Base-by-base conservation (phyloP, 805 yeast genomes). In the Wickerhamiella spandovensis region DNA sequence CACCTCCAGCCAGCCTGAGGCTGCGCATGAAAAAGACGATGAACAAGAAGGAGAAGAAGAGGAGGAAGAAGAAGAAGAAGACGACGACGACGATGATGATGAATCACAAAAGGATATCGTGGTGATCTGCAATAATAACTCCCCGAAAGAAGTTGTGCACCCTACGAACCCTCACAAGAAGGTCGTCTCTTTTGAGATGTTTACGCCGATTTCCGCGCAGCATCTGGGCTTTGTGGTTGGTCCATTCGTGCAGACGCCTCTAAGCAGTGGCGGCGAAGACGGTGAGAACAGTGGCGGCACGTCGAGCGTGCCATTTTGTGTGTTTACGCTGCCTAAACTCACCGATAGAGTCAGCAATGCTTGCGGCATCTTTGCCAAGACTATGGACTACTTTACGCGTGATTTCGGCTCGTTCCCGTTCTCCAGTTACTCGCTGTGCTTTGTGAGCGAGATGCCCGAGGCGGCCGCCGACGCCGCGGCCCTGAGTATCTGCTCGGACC, bases 221-320 rank as follows among this genome's bases (percentile, higher is more conserved):
- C 97, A 90, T 64, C 72, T 92, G 20, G 97, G 97, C 0, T 92
- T 95, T 81, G 89, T 95, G 0, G 77, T 88, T 3, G 98, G 97
- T 0, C 82, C 95, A 1, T 92, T 90, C 63, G 80, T 81, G 42
- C 76, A 76, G 49, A 68, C 79, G 2, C 76, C 79, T 0, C 58
- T 87, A 28, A 64, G 79, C 7, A 25, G 49, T 2, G 24, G 30
- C 23, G 76, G 73, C 43, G 70, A 64, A n/a, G 67, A 63, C 20
- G 59, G 54, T 10, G 59, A 56, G 12, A 63, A 64, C 18, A 60
- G 58, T 0, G 67, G 62, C 21, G 52, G 49, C 37, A 25, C 53
- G 25, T 53, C 50, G 20, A 43, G 48, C 23, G 50, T 58, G 18
- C 54, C 58, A 5, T 58, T 58, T 15, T 49, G 51, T 15, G 57